Conservation (phyloP, 108 stramenopile species). For the Mayamaea pseudoterrestris region DNA sequence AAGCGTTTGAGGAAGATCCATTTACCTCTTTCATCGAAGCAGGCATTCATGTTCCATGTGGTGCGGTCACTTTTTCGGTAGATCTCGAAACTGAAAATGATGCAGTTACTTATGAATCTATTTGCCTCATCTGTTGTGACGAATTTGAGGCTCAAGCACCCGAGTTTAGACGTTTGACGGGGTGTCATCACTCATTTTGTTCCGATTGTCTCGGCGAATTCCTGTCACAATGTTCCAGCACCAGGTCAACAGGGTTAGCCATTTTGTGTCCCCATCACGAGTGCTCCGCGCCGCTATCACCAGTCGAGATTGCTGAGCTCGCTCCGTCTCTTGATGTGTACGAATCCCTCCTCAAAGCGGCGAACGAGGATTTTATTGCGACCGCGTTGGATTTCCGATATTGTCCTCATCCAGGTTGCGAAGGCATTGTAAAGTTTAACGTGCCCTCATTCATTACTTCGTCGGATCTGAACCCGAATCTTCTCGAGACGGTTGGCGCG, state of each 20-base stretch:
- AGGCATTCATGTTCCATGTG: not conserved
- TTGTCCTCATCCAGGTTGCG: slow-evolving; percentile 36
- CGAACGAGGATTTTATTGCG: slow-evolving; percentile 22
- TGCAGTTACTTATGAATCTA: not conserved
- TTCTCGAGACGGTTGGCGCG: slow-evolving; percentile 26
- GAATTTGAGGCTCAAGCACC: slow-evolving; percentile 11
- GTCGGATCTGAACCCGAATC: slow-evolving; percentile 7
- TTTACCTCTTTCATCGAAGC: not conserved
- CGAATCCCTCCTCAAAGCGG: slow-evolving; percentile 16
- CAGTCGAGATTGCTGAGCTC: slow-evolving; percentile 7
- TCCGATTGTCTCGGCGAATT: slow-evolving; percentile 28
- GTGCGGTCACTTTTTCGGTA: not conserved
- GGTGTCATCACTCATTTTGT: slow-evolving; percentile 35
- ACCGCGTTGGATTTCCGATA: slow-evolving; percentile 22
- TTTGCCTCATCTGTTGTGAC: slow-evolving; percentile 37
- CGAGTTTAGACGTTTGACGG: slow-evolving; percentile 16
- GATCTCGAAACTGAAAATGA: not conserved
- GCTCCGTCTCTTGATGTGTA: slow-evolving; percentile 4
- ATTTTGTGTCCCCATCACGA: slow-evolving; percentile 38
- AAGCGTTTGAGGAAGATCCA: slow-evolving; percentile 13
- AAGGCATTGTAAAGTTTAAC: slow-evolving; percentile 24
- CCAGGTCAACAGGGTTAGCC: slow-evolving; percentile 5
- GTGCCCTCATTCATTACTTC: slow-evolving; percentile 7
- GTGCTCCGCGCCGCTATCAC: slow-evolving; percentile 13
- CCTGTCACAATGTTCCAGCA: slow-evolving; percentile 17